Percentiles rank a stretch among this genome's conserved stretches.
phyloP scores from a whole-genome alignment of 2,329 filamentous ascomycete genomes.

The Coniella vitis region DNA sequence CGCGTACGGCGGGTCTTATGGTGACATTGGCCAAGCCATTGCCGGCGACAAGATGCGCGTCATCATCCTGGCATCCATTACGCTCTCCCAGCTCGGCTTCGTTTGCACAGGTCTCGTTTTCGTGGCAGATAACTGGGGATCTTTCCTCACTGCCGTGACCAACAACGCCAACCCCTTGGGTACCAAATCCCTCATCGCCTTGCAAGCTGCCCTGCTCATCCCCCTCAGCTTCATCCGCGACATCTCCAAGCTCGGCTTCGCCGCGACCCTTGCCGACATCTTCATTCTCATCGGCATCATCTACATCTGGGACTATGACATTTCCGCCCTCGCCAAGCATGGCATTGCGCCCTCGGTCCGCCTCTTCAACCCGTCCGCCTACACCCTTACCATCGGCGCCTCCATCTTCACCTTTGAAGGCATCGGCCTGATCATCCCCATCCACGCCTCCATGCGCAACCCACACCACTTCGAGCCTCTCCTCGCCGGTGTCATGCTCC shows the following conservation, averaged over 20 bases:
- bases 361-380: conserved; percentile 62
- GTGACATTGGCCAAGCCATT: conserved; percentile 63
- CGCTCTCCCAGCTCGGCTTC: conserved; percentile 69
- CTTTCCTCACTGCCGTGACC: conserved; percentile 59
- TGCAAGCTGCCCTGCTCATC: conserved; percentile 59
- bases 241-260: conserved; percentile 65
- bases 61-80: conserved; percentile 63
- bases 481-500: conserved; percentile 61
- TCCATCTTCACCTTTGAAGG: conserved; percentile 76
- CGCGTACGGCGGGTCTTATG: conserved; percentile 60
- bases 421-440: conserved; percentile 69
- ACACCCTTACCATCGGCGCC: conserved; percentile 64
- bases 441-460: conserved; percentile 67
- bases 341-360: conserved; percentile 56
- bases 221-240: conserved; percentile 66
- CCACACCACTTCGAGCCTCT: conserved; percentile 61
- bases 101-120: conserved; percentile 75
- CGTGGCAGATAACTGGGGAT: conserved; percentile 64
- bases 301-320: conserved; percentile 70
- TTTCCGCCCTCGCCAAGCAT: conserved; percentile 44
- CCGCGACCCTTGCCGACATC: conserved; percentile 61
- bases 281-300: conserved; percentile 64
- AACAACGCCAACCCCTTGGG: conserved; percentile 42
- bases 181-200: conserved; percentile 52
- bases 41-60: conserved; percentile 55